A percentile compares a stretch with the other conserved stretches of the same genome.
phyloP scores from a whole-genome alignment of 257 asterid species.

The Verbena officinalis region DNA sequence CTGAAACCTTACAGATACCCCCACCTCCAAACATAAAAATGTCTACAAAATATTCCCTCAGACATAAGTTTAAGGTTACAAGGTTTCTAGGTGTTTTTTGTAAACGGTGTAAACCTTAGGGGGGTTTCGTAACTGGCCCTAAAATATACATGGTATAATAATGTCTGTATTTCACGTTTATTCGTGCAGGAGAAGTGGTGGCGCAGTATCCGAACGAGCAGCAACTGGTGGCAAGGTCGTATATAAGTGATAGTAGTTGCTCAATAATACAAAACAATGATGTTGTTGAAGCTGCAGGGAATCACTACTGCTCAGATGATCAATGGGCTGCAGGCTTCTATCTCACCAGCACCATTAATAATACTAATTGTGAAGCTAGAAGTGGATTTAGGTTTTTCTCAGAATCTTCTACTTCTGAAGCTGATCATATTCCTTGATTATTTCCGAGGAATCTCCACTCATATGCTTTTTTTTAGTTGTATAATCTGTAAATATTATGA shows the following conservation, averaged over 20 bases:
- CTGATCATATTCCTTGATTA: slow-evolving; percentile 18
- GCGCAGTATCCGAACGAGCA: slow-evolving; percentile 23
- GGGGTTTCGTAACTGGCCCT: too few species aligned
- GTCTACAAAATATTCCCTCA: too few species aligned
- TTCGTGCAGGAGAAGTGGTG: slow-evolving; percentile 26
- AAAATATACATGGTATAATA: too few species aligned
- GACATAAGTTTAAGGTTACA: too few species aligned
- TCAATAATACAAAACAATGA: not conserved
- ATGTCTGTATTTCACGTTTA: not conserved
- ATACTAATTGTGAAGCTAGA: not conserved
- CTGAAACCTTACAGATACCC: too few species aligned
- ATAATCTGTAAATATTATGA: not conserved
- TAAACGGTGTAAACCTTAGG: too few species aligned
- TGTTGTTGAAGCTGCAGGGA: not conserved
- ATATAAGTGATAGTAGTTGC: slow-evolving; percentile 24
- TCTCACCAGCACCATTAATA: not conserved
- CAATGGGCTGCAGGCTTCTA: slow-evolving; percentile 7
- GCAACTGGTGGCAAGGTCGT: slow-evolving; percentile 8
- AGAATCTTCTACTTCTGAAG: slow-evolving; percentile 27
- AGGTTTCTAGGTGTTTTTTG: too few species aligned
- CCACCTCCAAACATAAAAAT: too few species aligned
- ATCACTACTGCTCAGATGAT: slow-evolving; percentile 9
- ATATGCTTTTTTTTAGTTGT: not conserved
- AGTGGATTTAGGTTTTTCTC: slow-evolving; percentile 5
- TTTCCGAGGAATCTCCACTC: not conserved